Evolutionary conservation across 345 rosid genomes (phyloP), one percentile per base, ranked within the genome.

Genomic region (Leavenworthia alabamica): DNA sequence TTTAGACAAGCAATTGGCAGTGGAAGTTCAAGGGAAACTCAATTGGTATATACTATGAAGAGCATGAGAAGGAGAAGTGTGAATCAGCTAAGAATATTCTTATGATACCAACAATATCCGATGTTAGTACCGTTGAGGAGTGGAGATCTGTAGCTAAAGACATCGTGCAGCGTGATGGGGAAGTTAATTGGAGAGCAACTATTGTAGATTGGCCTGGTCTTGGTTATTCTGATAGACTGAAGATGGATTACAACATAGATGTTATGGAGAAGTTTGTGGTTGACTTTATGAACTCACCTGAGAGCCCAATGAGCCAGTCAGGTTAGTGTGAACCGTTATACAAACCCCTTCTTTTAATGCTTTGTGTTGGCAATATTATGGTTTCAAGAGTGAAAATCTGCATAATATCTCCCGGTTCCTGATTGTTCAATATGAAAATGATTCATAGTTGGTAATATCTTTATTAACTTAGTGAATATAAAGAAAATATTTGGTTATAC

Each of bases 181-280:
- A 56, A 7, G 56, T 67, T 60, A 84, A 82, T 50, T 88, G 86
- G 92, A 84, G 84, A 23, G 87, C 95, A 16, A 84, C 84, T 9
- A 62, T 91, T 70, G 84, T 88, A 52, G 98, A 91, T 68, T 91
- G 98, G 98, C 98, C 95, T 15, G 98, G 95, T 60, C 79, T 91
- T 78, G 96, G 96, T 52, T 88, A 72, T 70, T 88, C 98, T 28
- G 89, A 80, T 55, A 74, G 82, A 66, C 85, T 82, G 5, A 91
- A 86, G 77, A 80, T 88, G 80, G 90, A 91, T 66, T 91, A 88
- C 61, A 82, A 77, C 56, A 86, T 87, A 31, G 89, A 84, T 78
- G 73, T 86, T 26, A 86, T 91, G 96, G 96, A 88, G 88, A 80
- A 78, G 58, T 91, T 91, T 60, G 63, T 88, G 12, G 88, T 85